Evolutionary conservation across 306 rosid species (phyloP).

Genomic region (Cucurbita moschata): DNA sequence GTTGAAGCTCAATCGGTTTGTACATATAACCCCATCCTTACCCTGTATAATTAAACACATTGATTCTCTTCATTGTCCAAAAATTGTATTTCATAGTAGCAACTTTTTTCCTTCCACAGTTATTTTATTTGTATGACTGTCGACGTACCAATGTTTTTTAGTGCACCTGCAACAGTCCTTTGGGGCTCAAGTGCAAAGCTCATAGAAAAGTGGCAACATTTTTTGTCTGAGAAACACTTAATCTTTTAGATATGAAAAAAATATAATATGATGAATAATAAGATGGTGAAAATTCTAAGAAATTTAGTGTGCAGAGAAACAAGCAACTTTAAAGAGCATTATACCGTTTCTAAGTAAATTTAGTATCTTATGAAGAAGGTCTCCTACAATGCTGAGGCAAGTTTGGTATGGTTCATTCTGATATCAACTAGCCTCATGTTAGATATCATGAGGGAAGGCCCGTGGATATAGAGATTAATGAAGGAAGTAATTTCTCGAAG

Average conservation of each 20-base stretch:
- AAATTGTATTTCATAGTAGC: background rate
- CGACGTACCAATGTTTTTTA: background rate
- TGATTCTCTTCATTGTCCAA: background rate
- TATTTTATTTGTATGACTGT: background rate
- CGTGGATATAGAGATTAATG: too few relatives aligned
- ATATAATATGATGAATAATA: background rate
- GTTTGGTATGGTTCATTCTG: too few relatives aligned
- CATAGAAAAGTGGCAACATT: background rate
- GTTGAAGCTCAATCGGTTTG: conserved; percentile 75
- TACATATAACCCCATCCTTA: background rate
- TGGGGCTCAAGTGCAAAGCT: background rate
- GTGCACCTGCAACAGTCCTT: background rate
- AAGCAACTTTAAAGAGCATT: background rate
- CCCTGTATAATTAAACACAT: background rate
- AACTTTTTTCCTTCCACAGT: background rate
- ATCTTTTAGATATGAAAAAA: background rate
- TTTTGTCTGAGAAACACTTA: background rate
- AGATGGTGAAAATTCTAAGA: background rate
- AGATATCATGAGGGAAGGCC: too few relatives aligned
- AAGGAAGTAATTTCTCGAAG: too few relatives aligned
- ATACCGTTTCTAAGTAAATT: too few relatives aligned
- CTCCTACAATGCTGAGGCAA: too few relatives aligned
- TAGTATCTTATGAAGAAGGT: too few relatives aligned
- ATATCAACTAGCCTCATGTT: too few relatives aligned
- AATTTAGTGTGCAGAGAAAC: background rate